Percentiles rank a stretch among this genome's conserved stretches.
Conservation (phyloP, 176 grass and related monocot genomes). For the Zea mays region Zm-B73-REFERENCE-NAM-5.0 NC_050101.1:116412501-116413000, state of each 20-base stretch:
- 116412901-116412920: constrained; percentile 15
- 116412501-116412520: constrained; percentile 45
- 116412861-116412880: background rate
- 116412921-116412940: background rate
- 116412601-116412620: constrained; percentile 65
- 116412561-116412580: constrained; percentile 62
- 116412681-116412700: constrained; percentile 47
- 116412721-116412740: too few species aligned
- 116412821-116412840: background rate
- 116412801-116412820: background rate
- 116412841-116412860: background rate
- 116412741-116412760: too few species aligned
- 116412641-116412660: constrained; percentile 71
- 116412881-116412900: constrained; percentile 23
- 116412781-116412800: too few species aligned
- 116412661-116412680: constrained; percentile 62
- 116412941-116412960: constrained; percentile 4
- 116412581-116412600: constrained; percentile 54
- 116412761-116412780: too few species aligned
- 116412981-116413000: constrained; percentile 24
- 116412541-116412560: constrained; percentile 77
- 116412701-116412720: background rate
- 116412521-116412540: constrained; percentile 68
- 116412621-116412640: constrained; percentile 85
- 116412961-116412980: background rate